These are phyloP conservation scores for Vicia faba DNA, from an alignment of 306 rosid genomes.

Conservation along the genomic window DNA sequence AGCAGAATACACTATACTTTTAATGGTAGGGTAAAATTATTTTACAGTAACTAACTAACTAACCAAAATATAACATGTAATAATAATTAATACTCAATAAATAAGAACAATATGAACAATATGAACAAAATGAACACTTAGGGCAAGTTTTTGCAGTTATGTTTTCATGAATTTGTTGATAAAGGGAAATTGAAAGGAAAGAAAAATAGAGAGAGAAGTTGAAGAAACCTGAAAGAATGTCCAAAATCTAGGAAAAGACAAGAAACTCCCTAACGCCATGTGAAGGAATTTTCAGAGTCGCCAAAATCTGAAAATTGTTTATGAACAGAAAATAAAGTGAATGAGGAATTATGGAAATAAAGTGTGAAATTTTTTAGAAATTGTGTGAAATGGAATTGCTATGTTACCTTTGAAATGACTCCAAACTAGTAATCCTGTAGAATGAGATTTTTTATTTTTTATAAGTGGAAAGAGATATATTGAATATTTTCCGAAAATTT, in stretches of 20 bases:
- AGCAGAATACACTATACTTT: no score
- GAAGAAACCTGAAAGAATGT: conserved; percentile 36
- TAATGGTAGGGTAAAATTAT: no score
- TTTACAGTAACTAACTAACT: neutral
- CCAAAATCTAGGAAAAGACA: conserved; percentile 35
- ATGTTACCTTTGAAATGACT: conserved; percentile 30
- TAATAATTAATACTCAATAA: neutral
- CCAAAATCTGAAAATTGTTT: conserved; percentile 22
- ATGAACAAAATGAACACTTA: neutral
- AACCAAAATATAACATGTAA: neutral
- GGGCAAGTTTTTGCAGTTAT: neutral
- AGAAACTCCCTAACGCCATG: conserved; percentile 38
- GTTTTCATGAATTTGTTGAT: neutral
- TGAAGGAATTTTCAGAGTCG: neutral
- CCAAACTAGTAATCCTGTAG: neutral
- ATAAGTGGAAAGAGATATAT: neutral
- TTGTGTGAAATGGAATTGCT: neutral
- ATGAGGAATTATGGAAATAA: conserved; percentile 3
- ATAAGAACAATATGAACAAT: neutral
- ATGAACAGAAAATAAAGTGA: conserved; percentile 12
- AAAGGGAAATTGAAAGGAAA: neutral
- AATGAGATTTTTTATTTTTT: neutral
- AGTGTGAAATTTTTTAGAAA: neutral
- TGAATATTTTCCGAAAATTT: neutral
- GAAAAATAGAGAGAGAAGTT: conserved; percentile 27